phyloP scores from a whole-genome alignment of 805 yeast species.

The Suhomyces pyralidae region DNA sequence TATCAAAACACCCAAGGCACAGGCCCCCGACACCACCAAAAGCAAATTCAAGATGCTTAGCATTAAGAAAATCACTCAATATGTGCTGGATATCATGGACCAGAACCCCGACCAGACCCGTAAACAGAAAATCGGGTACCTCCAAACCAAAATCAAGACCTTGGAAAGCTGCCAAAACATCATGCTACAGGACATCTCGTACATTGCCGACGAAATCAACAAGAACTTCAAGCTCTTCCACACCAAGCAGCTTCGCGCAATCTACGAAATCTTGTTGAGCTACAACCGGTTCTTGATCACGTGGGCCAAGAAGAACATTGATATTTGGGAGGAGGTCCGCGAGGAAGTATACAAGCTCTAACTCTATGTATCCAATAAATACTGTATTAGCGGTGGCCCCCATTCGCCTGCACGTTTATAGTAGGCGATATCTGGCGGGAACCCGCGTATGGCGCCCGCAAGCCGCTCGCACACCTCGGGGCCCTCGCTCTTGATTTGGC shows the following conservation, averaged over 20 bases:
- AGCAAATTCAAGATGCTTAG: slow-evolving; percentile 47
- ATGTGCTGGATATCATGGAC: slow-evolving; percentile 56
- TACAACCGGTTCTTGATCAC: slow-evolving; percentile 55
- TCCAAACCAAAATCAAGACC: slow-evolving; percentile 49
- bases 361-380: slow-evolving; percentile 3
- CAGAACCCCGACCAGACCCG: slow-evolving; percentile 65
- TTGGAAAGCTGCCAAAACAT: slow-evolving; percentile 50
- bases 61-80: slow-evolving; percentile 50
- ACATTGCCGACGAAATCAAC: slow-evolving; percentile 42
- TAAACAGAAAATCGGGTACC: slow-evolving; percentile 47
- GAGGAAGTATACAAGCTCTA: slow-evolving; percentile 29
- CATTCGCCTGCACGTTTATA: slow-evolving; percentile 66
- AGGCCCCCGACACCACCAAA: slow-evolving; percentile 7
- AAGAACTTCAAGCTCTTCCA: slow-evolving; percentile 51
- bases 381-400: slow-evolving; percentile 57
- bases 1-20: slow-evolving; percentile 10
- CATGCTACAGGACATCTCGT: slow-evolving; percentile 40
- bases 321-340: slow-evolving; percentile 64
- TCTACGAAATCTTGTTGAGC: slow-evolving; percentile 49
- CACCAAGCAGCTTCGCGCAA: slow-evolving; percentile 46
- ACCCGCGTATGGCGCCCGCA: slow-evolving; percentile 59
- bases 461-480: slow-evolving; percentile 47
- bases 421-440: slow-evolving; percentile 54
- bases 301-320: slow-evolving; percentile 68
- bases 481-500: slow-evolving; percentile 29